Evolutionary conservation across 2,329 filamentous ascomycete species (phyloP), one percentile per base, ranked within the genome.

Genomic region (Arthrobotrys entomopaga): DNA sequence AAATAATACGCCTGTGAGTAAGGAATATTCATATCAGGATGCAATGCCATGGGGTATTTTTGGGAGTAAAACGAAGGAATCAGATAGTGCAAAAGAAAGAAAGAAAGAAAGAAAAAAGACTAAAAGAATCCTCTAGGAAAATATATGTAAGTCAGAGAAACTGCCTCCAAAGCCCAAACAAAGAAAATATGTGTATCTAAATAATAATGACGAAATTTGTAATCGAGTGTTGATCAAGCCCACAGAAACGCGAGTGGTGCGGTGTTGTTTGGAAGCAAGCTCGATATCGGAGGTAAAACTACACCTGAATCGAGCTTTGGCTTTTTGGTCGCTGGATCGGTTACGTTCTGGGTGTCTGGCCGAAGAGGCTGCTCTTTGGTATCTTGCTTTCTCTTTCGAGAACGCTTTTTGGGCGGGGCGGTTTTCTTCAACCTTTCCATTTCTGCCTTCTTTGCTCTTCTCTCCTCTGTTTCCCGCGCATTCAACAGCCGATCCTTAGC

Each of bases 401-500:
- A 43, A n/a, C 64, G 42, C 29, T 59, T 67, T 29, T 67, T 67
- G 8, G 64, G 53, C 16, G 64, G 43, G 1, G 54, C 48, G 0
- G 29, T 13, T 15, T 29, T 67, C 54, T 67, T 67, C 13, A 67
- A 22, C 22, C 46, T 59, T 13, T 67, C 64, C 53, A 67, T 59
- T 38, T 67, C 64, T 11, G 34, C 29, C 20, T 67, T 67, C 11
- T 48, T 46, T 7, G 38, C 48, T 24, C 53, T 67, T 42, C 64
- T 24, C 24, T 67, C 64, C 22, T 67, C 64, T 4, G 64, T 54
- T 40, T 67, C 64, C 6, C 64, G 64, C 16, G 53, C 22, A 24
- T 67, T 67, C 11, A 67, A 46, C 20, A 67, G 43, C 5, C 64
- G 53, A 22, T 67, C 64, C 26, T 67, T 67, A 20, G 43, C 34